Evolutionary conservation across 2,329 filamentous ascomycete species (phyloP), one percentile per base, ranked within the genome.

Genomic region (Ascosphaera acerosa): DNA sequence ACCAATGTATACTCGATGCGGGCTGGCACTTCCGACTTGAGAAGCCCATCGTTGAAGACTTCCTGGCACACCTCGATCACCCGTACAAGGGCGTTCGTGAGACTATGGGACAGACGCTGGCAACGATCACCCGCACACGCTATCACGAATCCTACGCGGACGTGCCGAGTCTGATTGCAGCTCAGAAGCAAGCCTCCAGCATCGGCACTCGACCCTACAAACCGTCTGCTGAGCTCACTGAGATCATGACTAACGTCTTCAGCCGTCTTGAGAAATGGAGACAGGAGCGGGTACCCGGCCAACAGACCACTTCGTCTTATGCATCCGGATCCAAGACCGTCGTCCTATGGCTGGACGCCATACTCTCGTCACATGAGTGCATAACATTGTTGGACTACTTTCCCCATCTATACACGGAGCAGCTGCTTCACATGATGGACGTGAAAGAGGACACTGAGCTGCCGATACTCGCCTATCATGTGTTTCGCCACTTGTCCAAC

Each of bases 381-480:
- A 90, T 70, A 0, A 75, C 87, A 46, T 66, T 97, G 10, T 69
- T 89, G 12, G 70, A 73, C 3, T 94, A 92, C 63, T 94, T 97
- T 58, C 76, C 81, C 0, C 65, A 76, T 20, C 62, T 75, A 0
- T 84, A 94, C 45, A 87, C 90, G 49, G 77, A 87, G 43, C 77
- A 92, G 48, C 66, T 97, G 10, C 58, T 97, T 32, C 82, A 97
- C 58, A 97, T 97, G 87, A 97, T 97, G 84, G 87, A 97, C 46
- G 80, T 97, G 49, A 94, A 94, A 51, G 87, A 97, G 51, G 87
- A 97, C 44, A 81, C 80, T 0, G 89, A 97, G 51, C 64, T 97
- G 2, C 89, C 92, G 60, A 74, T 76, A 6, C 64, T 92, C 6
- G 84, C 87, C 0, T 97, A 94, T 47, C 81, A 91, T 45, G 87